A percentile compares a stretch with the other conserved stretches of the same genome.
phyloP scores from a whole-genome alignment of 495 filamentous ascomycete genomes.

The Xylaria grammica region DNA sequence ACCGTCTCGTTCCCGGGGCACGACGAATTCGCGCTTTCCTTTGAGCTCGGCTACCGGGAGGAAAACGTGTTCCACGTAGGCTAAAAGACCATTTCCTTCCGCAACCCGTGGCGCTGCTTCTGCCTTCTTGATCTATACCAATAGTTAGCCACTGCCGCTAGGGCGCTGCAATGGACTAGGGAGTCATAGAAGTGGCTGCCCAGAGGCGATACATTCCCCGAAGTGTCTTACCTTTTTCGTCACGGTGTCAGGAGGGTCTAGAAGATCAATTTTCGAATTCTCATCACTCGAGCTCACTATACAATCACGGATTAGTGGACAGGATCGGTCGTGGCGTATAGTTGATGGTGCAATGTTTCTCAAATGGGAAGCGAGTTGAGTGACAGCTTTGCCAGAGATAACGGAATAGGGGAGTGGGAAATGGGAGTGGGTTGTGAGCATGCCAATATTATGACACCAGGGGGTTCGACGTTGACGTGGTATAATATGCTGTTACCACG shows the following conservation, averaged over 20 bases:
- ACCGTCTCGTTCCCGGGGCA: conserved; percentile 65
- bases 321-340: background rate
- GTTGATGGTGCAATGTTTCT: background rate
- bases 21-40: conserved; percentile 55
- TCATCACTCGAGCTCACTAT: conserved; percentile 58
- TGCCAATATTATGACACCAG: no score
- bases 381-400: no score
- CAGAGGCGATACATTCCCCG: background rate
- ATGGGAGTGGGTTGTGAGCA: no score
- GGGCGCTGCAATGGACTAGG: background rate
- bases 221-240: conserved; percentile 60
- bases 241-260: conserved; percentile 75
- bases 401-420: no score
- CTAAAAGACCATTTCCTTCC: conserved; percentile 84
- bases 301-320: background rate
- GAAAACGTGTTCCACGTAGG: conserved; percentile 83
- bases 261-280: conserved; percentile 88
- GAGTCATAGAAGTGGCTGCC: background rate
- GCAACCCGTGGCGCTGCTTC: conserved; percentile 73
- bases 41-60: conserved; percentile 69
- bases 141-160: background rate
- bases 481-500: no score
- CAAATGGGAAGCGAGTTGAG: no score
- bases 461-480: no score
- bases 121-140: conserved; percentile 70